phyloP scores from a whole-genome alignment of 2,329 filamentous ascomycete genomes.

The Fusarium austroafricanum region DNA sequence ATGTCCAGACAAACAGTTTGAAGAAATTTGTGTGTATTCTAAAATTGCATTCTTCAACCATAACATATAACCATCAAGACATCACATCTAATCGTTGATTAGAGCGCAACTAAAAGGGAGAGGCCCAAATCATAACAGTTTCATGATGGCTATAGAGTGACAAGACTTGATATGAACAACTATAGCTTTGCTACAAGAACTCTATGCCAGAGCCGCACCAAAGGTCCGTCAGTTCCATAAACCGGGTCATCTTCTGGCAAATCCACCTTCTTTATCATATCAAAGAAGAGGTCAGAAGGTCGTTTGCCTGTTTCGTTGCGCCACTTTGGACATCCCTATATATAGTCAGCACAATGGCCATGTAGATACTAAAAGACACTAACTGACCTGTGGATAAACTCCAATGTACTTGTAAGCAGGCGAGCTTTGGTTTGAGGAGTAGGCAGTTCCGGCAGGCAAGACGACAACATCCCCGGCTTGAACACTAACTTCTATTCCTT shows the following conservation, averaged over 20 bases:
- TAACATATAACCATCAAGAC: too few species aligned
- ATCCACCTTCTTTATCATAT: accelerated
- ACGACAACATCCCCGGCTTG: background rate
- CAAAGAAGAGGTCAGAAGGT: background rate
- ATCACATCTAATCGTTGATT: too few species aligned
- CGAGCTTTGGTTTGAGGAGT: background rate
- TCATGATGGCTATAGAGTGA: too few species aligned
- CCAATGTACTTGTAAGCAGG: background rate
- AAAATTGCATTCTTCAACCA: too few species aligned
- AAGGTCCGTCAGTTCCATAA: background rate
- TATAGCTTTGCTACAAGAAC: background rate
- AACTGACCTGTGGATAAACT: background rate
- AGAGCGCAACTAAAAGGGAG: too few species aligned
- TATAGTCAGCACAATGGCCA: accelerated
- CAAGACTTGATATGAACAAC: too few species aligned
- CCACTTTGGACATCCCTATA: background rate
- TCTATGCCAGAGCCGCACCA: accelerated
- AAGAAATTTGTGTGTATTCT: too few species aligned
- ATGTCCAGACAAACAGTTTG: too few species aligned
- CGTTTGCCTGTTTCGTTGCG: background rate
- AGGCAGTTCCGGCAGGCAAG: background rate
- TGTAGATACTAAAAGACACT: accelerated
- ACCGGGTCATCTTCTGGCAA: background rate
- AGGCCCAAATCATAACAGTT: too few species aligned
- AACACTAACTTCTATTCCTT: background rate